Conservation (phyloP, 805 yeast species). For the Limtongozyma cylindracea region DNA sequence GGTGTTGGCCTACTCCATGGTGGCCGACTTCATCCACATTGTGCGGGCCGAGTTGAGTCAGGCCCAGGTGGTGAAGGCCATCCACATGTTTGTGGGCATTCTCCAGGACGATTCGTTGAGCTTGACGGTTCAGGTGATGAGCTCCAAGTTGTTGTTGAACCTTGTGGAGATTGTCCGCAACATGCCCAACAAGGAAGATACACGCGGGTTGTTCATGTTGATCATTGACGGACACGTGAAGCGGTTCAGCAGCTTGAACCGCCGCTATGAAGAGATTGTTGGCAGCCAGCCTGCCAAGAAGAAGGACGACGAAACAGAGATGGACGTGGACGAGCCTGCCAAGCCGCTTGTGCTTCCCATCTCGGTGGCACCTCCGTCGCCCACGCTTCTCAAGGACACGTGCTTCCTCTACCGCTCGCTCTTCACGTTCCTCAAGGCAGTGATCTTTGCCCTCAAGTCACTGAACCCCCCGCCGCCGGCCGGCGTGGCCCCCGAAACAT, state of each 20-base stretch:
- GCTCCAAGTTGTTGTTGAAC: slow-evolving; percentile 73
- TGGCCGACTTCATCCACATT: slow-evolving; percentile 88
- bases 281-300: too few relatives aligned
- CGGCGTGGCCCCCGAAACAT: slow-evolving; percentile 20
- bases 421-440: slow-evolving; percentile 74
- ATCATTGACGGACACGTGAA: slow-evolving; percentile 77
- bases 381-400: slow-evolving; percentile 57
- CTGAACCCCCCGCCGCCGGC: slow-evolving; percentile 58
- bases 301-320: slow-evolving; percentile 2
- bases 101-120: slow-evolving; percentile 66
- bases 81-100: slow-evolving; percentile 55
- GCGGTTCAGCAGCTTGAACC: slow-evolving; percentile 51
- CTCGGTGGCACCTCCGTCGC: slow-evolving; percentile 16
- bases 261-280: slow-evolving; percentile 35
- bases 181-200: slow-evolving; percentile 58
- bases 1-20: slow-evolving; percentile 84
- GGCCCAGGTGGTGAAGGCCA: slow-evolving; percentile 71
- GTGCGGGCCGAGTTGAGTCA: slow-evolving; percentile 66
- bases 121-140: slow-evolving; percentile 84
- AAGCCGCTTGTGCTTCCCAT: slow-evolving; percentile 24
- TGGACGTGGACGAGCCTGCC: slow-evolving; percentile 1
- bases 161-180: slow-evolving; percentile 74
- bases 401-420: slow-evolving; percentile 69
- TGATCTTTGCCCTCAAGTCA: slow-evolving; percentile 67
- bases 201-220: slow-evolving; percentile 60